A percentile compares a stretch with the other conserved stretches of the same genome.
Evolutionary conservation across 2,329 filamentous ascomycete genomes (phyloP).

Genomic region (Fusarium solani-melongenae): DNA sequence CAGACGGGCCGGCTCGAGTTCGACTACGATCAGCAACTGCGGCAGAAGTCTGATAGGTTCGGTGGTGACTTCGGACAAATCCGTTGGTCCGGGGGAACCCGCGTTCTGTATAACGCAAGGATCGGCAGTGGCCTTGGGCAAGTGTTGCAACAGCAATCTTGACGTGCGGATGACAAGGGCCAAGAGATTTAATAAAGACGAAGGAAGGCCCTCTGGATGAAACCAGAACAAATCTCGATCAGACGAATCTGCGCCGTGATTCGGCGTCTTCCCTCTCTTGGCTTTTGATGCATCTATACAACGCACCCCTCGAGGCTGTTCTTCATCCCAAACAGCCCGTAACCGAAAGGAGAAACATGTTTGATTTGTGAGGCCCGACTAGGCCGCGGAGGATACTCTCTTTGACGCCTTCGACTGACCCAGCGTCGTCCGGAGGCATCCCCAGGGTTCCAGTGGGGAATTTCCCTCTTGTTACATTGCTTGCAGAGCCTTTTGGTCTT

Average conservation of each 20-base stretch:
- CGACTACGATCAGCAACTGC: not conserved
- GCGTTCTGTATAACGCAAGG: not conserved
- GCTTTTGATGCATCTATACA: not conserved
- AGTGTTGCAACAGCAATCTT: not conserved
- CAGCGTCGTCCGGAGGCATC: not conserved
- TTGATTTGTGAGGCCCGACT: conserved; percentile 18
- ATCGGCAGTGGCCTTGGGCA: not conserved
- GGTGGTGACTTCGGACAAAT: not conserved
- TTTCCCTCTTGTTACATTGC: not conserved
- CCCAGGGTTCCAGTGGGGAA: not conserved
- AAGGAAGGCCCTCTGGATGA: not conserved
- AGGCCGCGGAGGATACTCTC: not conserved
- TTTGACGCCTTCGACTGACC: not conserved
- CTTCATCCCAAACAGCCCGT: not conserved
- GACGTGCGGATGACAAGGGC: not conserved
- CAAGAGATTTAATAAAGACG: not conserved
- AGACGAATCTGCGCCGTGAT: not conserved
- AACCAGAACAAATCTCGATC: not conserved
- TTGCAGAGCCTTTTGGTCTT: not conserved
- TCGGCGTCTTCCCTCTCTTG: not conserved
- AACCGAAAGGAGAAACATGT: not conserved
- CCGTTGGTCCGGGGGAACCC: not conserved
- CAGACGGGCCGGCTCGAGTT: not conserved
- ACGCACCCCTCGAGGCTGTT: not conserved
- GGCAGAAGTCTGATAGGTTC: not conserved